Conservation (phyloP, 2,329 filamentous ascomycete genomes). For the Cryphonectria carpinicola region DNA sequence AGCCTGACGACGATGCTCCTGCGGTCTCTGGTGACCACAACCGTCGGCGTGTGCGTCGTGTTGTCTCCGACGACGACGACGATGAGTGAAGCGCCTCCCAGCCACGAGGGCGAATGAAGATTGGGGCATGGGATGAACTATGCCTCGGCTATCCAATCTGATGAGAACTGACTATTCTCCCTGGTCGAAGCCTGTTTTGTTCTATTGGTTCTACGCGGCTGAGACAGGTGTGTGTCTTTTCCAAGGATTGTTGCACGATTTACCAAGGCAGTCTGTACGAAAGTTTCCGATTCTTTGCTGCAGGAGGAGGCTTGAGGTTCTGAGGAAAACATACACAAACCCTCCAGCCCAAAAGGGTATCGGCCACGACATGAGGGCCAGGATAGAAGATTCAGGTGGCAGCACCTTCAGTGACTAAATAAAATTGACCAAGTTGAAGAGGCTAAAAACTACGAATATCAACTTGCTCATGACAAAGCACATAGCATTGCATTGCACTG, state of each 20-base stretch:
- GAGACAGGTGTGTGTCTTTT: background rate
- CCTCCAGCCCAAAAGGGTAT: background rate
- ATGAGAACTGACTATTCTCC: background rate
- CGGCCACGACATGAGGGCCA: too few species aligned
- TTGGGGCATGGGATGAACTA: background rate
- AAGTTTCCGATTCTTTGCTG: background rate
- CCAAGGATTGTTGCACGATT: background rate
- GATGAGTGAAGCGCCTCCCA: slow-evolving; percentile 44
- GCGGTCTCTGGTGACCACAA: slow-evolving; percentile 41
- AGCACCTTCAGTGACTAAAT: background rate
- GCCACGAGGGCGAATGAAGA: background rate
- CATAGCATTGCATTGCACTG: background rate
- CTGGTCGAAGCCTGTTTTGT: background rate
- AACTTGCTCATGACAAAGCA: background rate
- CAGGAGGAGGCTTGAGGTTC: background rate
- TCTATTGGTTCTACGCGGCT: background rate
- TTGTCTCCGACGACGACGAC: slow-evolving; percentile 63
- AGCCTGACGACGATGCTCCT: slow-evolving; percentile 53
- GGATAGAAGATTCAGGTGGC: background rate
- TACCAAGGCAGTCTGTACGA: background rate
- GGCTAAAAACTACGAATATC: background rate
- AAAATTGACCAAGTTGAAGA: background rate
- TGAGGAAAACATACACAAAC: background rate
- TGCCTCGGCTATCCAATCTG: background rate
- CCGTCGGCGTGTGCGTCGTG: slow-evolving; percentile 56